Evolutionary conservation across 2,329 filamentous ascomycete genomes (phyloP).

Genomic region (Penicillium brasilianum): DNA sequence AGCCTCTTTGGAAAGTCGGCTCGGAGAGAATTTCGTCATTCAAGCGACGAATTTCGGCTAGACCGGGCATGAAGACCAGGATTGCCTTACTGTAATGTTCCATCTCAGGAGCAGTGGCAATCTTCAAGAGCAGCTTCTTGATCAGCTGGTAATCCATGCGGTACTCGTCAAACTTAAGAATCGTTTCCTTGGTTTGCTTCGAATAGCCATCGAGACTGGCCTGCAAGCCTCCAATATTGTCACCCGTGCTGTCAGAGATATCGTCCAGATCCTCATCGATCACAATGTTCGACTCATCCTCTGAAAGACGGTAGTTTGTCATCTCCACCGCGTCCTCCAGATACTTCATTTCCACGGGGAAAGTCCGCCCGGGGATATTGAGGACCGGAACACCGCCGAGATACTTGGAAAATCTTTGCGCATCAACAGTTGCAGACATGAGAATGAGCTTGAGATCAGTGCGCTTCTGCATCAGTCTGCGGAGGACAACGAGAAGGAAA

Average conservation of each 20-base stretch:
- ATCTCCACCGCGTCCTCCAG: constrained; percentile 91
- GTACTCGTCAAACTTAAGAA: constrained; percentile 85
- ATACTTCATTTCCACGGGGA: constrained; percentile 85
- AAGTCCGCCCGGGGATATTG: constrained; percentile 90
- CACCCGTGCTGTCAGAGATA: constrained; percentile 51
- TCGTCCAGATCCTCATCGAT: constrained; percentile 55
- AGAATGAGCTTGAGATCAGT: constrained; percentile 89
- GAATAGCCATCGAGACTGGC: constrained; percentile 76
- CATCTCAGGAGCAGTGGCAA: constrained; percentile 72
- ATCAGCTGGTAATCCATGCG: constrained; percentile 89
- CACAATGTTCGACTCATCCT: constrained; percentile 54
- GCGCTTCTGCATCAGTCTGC: constrained; percentile 75
- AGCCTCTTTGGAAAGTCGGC: constrained; percentile 73
- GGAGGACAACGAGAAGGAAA: constrained; percentile 89
- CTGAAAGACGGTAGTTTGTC: constrained; percentile 74
- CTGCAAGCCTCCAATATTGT: constrained; percentile 62
- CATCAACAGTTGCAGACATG: constrained; percentile 97
- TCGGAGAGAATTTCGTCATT: constrained; percentile 85
- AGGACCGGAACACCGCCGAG: constrained; percentile 83
- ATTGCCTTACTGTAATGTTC: constrained; percentile 82
- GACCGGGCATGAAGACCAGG: constrained; percentile 91
- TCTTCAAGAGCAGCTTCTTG: constrained; percentile 74
- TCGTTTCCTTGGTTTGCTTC: constrained; percentile 71
- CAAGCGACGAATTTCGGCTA: constrained; percentile 86
- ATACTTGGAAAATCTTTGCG: constrained; percentile 87